phyloP scores from a whole-genome alignment of 1,284 basidiomycete species.

The Ceratobasidium sp. region DNA sequence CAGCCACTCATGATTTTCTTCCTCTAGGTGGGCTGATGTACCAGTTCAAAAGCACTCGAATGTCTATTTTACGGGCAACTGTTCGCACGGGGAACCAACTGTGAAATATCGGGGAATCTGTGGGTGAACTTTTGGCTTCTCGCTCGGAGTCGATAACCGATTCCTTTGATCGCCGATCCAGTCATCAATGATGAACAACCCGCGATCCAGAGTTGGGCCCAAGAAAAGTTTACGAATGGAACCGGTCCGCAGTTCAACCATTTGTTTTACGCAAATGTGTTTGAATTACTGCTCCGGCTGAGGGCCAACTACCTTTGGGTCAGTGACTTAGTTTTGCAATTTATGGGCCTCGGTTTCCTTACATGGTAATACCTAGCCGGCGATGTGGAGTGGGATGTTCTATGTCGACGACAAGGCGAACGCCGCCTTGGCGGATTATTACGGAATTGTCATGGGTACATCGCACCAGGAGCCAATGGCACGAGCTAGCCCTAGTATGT shows the following conservation, averaged over 20 bases:
- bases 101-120: slow-evolving; percentile 73
- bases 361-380: not conserved
- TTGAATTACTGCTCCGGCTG: slow-evolving; percentile 68
- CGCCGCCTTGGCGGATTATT: slow-evolving; percentile 66
- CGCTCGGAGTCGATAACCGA: not conserved
- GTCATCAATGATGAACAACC: slow-evolving; percentile 68
- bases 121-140: slow-evolving; percentile 7
- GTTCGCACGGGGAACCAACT: slow-evolving; percentile 68
- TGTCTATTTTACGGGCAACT: slow-evolving; percentile 56
- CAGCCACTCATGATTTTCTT: not conserved
- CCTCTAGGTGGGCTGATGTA: slow-evolving; percentile 48
- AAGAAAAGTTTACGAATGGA: slow-evolving; percentile 71
- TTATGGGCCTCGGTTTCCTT: not conserved
- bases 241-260: slow-evolving; percentile 68
- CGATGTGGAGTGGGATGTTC: slow-evolving; percentile 60
- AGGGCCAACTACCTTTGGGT: slow-evolving; percentile 74
- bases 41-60: slow-evolving; percentile 59
- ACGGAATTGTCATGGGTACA: slow-evolving; percentile 72
- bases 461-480: slow-evolving; percentile 57
- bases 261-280: slow-evolving; percentile 64
- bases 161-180: not conserved
- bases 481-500: slow-evolving; percentile 40
- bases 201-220: slow-evolving; percentile 59
- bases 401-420: slow-evolving; percentile 69
- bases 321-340: slow-evolving; percentile 5